A percentile compares a stretch with the other conserved stretches of the same genome.
Conservation (phyloP, 768 basidiomycete species). For the Phanerodontia chrysosporium region DNA sequence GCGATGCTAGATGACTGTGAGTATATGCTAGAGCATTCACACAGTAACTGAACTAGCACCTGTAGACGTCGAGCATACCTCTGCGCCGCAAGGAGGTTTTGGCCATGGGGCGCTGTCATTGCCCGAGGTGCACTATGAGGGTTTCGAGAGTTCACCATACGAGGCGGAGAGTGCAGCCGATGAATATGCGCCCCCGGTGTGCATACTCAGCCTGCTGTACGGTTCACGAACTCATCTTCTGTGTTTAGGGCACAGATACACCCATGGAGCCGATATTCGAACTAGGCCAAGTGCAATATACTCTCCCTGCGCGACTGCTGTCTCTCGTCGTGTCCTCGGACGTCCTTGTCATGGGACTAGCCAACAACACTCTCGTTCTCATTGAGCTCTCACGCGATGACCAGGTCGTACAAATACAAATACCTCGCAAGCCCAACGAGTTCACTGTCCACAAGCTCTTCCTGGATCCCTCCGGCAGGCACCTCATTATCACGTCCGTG, state of each 20-base stretch:
- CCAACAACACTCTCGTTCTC: slow-evolving; percentile 73
- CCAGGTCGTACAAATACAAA: slow-evolving; percentile 77
- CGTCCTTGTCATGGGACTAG: slow-evolving; percentile 78
- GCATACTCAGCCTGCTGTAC: not conserved
- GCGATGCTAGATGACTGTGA: slow-evolving; percentile 40
- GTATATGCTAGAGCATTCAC: slow-evolving; percentile 13
- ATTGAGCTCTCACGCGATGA: slow-evolving; percentile 89
- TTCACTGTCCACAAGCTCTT: slow-evolving; percentile 80
- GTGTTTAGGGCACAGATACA: not conserved
- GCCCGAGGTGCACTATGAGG: slow-evolving; percentile 75
- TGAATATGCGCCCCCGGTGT: slow-evolving; percentile 28
- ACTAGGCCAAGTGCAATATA: slow-evolving; percentile 85
- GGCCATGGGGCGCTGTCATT: slow-evolving; percentile 34
- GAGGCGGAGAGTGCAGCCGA: slow-evolving; percentile 46
- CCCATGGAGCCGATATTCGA: slow-evolving; percentile 57
- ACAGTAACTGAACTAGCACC: slow-evolving; percentile 7
- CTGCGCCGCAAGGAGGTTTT: slow-evolving; percentile 41
- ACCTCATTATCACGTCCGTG: slow-evolving; percentile 79
- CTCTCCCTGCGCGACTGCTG: slow-evolving; percentile 79
- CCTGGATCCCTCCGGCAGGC: slow-evolving; percentile 89
- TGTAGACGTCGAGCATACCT: slow-evolving; percentile 86
- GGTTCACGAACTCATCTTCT: not conserved
- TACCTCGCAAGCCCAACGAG: slow-evolving; percentile 70
- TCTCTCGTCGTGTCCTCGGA: slow-evolving; percentile 84
- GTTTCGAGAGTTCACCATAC: slow-evolving; percentile 76